Percentiles rank a stretch among this genome's conserved stretches.
Evolutionary conservation across 2,329 filamentous ascomycete genomes (phyloP).

Genomic region (Sclerotinia borealis): DNA sequence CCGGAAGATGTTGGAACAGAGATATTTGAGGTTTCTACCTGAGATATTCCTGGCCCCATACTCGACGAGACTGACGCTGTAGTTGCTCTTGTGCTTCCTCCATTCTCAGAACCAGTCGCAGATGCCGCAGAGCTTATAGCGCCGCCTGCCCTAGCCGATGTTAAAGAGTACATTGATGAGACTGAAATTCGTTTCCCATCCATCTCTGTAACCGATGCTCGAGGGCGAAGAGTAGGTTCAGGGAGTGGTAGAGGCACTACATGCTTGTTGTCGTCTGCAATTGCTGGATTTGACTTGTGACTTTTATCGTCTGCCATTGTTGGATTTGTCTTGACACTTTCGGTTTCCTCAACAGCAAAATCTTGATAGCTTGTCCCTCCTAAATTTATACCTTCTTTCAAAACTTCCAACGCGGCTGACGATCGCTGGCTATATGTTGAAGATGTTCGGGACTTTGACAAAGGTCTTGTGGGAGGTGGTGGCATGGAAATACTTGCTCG

Average conservation of each 20-base stretch:
- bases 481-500: constrained; percentile 61
- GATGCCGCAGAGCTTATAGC: constrained; percentile 47
- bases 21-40: constrained; percentile 46
- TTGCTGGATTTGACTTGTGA: constrained; percentile 38
- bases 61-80: constrained; percentile 21
- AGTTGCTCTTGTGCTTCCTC: constrained; percentile 20
- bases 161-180: constrained; percentile 66
- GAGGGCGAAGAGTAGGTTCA: constrained; percentile 43
- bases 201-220: constrained; percentile 44
- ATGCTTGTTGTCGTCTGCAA: constrained; percentile 23
- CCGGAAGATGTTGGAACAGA: constrained; percentile 48
- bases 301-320: constrained; percentile 28
- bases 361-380: constrained; percentile 33
- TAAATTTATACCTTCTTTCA: constrained; percentile 30
- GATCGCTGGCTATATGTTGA: constrained; percentile 34
- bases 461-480: constrained; percentile 41
- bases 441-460: constrained; percentile 35
- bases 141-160: constrained; percentile 45
- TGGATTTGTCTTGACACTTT: constrained; percentile 42
- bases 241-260: constrained; percentile 35
- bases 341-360: constrained; percentile 43
- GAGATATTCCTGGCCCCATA: constrained; percentile 29
- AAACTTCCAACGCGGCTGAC: constrained; percentile 33
- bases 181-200: constrained; percentile 63
- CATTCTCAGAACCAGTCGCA: constrained; percentile 46